Base-by-base conservation (phyloP, 108 stramenopile genomes). In the Nitzschia putrida region DNA sequence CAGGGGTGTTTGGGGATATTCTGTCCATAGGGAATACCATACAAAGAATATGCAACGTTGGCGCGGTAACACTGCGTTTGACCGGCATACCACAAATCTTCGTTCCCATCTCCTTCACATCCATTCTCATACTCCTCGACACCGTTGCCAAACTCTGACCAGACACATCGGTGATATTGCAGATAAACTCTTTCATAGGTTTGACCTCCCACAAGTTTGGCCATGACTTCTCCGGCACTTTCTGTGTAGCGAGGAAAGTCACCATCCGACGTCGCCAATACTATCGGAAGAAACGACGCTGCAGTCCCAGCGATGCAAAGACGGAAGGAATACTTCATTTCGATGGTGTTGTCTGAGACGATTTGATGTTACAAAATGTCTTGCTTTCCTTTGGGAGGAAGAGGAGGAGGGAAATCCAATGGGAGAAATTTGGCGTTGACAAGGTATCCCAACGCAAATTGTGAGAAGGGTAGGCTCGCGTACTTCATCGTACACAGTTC, bases 11-110 rank as follows among this genome's bases (percentile, higher is more conserved):
- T 14, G n/a, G 69, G 40, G 22, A 29, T 24, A 1, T 34, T 24
- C 39, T 71, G 11, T 23, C 69, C 78, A 21, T 63, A 53, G 26
- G 71, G 69, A 14, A 82, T 51, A 13, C 84, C 83, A 50, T 82
- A 81, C 12, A 88, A 60, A 7, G 78, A 74, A 51, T 81, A 88
- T 0, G 84, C 84, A 13, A 83, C 83, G 53, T 88, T 83, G 63
- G 84, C 87, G 34, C 83, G 57, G 52, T 79, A 80, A 11, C 57
- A 57, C 55, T 64, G 82, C 5, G 83, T 83, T 11, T 64, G 72
- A 58, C 73, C 80, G 64, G 80, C 43, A 53, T 84, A 85, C 86
- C 86, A 88, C 8, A 25, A 40, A 26, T 70, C 37, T 23, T 63
- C 69, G 21, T 71, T 56, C 3, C 43, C 79, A 9, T 37, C 57